These are phyloP conservation scores for Phytophthora constricta DNA, from an alignment of 352 stramenopile species.

Conservation along the genomic window DNA sequence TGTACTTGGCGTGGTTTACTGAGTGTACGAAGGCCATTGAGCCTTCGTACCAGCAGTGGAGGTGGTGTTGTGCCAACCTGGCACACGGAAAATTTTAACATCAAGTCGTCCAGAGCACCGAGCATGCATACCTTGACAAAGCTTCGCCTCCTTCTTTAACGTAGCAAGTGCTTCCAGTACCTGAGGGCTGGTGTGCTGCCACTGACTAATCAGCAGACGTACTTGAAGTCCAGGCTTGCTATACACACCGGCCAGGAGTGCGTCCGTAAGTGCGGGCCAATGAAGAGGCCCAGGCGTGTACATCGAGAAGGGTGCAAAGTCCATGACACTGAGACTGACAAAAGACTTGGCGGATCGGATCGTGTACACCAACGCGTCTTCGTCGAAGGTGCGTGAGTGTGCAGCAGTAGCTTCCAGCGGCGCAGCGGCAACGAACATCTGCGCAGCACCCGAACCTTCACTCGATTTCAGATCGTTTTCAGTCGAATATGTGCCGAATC, in stretches of 20 bases:
- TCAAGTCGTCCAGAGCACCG: conserved; percentile 62
- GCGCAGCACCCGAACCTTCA: conserved; percentile 11
- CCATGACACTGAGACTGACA: conserved; percentile 84
- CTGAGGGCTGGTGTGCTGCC: conserved; percentile 66
- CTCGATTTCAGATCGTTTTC: conserved; percentile 2
- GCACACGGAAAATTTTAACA: conserved; percentile 78
- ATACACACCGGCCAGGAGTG: conserved; percentile 62
- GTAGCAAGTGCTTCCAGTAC: conserved; percentile 60
- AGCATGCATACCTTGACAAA: conserved; percentile 48
- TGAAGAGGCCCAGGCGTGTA: conserved; percentile 67
- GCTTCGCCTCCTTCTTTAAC: conserved; percentile 53
- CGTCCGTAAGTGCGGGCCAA: conserved; percentile 73
- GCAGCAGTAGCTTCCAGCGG: conserved; percentile 63
- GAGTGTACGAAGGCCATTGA: conserved; percentile 70
- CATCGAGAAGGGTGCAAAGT: conserved; percentile 79
- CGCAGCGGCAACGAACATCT: conserved; percentile 70
- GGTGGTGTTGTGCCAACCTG: conserved; percentile 77
- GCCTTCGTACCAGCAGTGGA: conserved; percentile 30
- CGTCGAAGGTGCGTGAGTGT: conserved; percentile 64
- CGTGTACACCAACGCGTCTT: conserved; percentile 77
- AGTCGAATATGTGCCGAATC: conserved; percentile 17
- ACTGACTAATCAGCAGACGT: conserved; percentile 79
- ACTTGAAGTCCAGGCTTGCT: conserved; percentile 57
- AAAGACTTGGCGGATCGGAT: conserved; percentile 61
- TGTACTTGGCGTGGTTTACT: conserved; percentile 89